phyloP scores from a whole-genome alignment of 2,329 filamentous ascomycete species.

The Pseudogymnoascus destructans region DNA sequence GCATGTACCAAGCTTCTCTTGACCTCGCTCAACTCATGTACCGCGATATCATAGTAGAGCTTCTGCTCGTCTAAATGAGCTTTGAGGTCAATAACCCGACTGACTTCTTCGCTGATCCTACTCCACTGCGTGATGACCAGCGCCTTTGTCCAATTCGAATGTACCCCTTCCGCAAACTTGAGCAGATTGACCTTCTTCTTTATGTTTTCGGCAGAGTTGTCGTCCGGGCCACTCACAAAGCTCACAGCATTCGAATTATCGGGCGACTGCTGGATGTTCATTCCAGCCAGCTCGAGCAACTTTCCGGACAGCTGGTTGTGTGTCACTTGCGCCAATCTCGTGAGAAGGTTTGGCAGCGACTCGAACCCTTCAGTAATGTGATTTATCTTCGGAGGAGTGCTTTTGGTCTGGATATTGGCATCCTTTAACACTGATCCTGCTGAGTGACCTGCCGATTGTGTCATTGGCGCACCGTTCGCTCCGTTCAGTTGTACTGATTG shows the following conservation, averaged over 20 bases:
- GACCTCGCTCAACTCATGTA: slow-evolving; percentile 54
- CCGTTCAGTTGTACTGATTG: slow-evolving; percentile 25
- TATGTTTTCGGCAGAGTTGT: slow-evolving; percentile 51
- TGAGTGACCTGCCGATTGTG: slow-evolving; percentile 14
- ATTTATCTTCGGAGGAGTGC: slow-evolving; percentile 46
- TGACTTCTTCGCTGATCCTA: slow-evolving; percentile 62
- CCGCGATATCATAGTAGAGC: slow-evolving; percentile 43
- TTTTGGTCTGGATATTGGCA: slow-evolving; percentile 36
- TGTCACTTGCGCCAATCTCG: slow-evolving; percentile 68
- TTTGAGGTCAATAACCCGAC: slow-evolving; percentile 78
- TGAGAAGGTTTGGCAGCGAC: slow-evolving; percentile 60
- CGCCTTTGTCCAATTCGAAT: slow-evolving; percentile 85
- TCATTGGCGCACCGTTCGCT: slow-evolving; percentile 12
- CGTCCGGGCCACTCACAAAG: slow-evolving; percentile 32
- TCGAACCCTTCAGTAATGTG: slow-evolving; percentile 69
- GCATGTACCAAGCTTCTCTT: slow-evolving; percentile 60
- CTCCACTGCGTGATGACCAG: slow-evolving; percentile 87
- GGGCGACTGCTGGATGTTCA: slow-evolving; percentile 42
- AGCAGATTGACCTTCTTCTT: slow-evolving; percentile 65
- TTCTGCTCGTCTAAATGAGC: slow-evolving; percentile 56
- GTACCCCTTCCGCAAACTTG: slow-evolving; percentile 64
- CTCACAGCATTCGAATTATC: slow-evolving; percentile 39
- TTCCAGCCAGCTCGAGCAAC: slow-evolving; percentile 55
- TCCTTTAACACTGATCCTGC: slow-evolving; percentile 18
- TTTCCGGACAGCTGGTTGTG: slow-evolving; percentile 65